Conservation (phyloP, 1,284 basidiomycete species). For the Trichosporon coremiiforme region DNA sequence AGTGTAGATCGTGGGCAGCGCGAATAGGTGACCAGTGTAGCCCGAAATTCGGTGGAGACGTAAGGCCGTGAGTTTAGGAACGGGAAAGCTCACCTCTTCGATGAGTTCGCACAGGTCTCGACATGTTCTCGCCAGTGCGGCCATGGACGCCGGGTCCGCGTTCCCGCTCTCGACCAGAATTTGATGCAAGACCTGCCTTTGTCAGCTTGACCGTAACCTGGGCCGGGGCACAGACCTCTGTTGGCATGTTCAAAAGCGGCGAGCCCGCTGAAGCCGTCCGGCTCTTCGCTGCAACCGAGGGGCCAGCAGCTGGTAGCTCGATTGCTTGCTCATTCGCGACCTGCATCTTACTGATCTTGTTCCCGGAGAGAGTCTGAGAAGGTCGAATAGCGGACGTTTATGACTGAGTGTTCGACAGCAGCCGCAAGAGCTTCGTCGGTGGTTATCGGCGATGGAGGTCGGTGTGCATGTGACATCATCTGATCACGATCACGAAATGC, state of each 20-base stretch:
- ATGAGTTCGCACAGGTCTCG: neutral
- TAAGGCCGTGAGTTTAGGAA: too few relatives aligned
- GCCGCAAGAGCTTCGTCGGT: neutral
- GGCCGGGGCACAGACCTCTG: neutral
- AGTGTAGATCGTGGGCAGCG: too few relatives aligned
- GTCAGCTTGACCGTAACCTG: neutral
- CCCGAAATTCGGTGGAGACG: too few relatives aligned
- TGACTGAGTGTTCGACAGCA: neutral
- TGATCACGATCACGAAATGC: neutral
- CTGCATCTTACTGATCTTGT: too few relatives aligned
- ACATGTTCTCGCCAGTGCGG: neutral
- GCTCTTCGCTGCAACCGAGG: too few relatives aligned
- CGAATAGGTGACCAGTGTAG: too few relatives aligned
- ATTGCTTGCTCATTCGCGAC: too few relatives aligned
- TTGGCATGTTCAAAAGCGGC: neutral
- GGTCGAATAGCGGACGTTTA: neutral
- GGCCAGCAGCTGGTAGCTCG: too few relatives aligned
- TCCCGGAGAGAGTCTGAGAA: neutral
- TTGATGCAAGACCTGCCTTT: neutral
- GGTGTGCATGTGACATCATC: neutral
- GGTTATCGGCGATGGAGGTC: neutral
- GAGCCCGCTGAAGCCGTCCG: neutral
- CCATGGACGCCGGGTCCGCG: neutral
- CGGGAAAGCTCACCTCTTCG: neutral
- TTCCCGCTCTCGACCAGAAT: neutral